phyloP scores from a whole-genome alignment of 2,329 filamentous ascomycete genomes.

The Microsporum canis region DNA sequence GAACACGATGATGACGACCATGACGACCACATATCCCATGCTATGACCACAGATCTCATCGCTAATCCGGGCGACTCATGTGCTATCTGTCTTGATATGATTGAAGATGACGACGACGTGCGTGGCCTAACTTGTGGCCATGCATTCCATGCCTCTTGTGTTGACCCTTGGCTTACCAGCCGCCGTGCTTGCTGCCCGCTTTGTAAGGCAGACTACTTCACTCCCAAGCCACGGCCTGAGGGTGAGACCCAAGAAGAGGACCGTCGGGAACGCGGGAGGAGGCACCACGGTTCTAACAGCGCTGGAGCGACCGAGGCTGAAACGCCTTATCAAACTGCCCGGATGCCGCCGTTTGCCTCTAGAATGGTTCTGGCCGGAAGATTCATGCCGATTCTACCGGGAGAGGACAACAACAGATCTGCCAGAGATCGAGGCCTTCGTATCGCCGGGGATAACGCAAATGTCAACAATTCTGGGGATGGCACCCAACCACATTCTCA shows the following conservation, averaged over 20 bases:
- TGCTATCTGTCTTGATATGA: slow-evolving; percentile 86
- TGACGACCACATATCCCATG: slow-evolving; percentile 66
- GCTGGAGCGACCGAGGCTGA: slow-evolving; percentile 24
- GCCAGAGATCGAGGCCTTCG: neutral
- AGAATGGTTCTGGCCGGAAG: slow-evolving; percentile 30
- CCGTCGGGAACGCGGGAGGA: neutral
- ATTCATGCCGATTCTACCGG: slow-evolving; percentile 23
- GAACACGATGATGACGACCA: slow-evolving; percentile 53
- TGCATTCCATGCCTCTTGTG: slow-evolving; percentile 89
- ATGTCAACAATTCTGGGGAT: neutral
- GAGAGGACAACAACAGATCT: slow-evolving; percentile 12
- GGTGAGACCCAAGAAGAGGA: slow-evolving; percentile 19
- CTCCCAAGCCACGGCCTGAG: slow-evolving; percentile 73
- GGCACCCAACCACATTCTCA: neutral
- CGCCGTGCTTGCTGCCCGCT: slow-evolving; percentile 90
- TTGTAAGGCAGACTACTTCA: slow-evolving; percentile 96
- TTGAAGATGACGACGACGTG: slow-evolving; percentile 93
- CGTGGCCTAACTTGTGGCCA: slow-evolving; percentile 93
- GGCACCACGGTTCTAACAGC: slow-evolving; percentile 1
- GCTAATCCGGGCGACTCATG: slow-evolving; percentile 80
- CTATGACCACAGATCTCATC: slow-evolving; percentile 68
- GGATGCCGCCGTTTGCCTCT: slow-evolving; percentile 23
- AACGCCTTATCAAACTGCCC: slow-evolving; percentile 26
- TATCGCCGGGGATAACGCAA: neutral
- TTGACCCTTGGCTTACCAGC: slow-evolving; percentile 93